Evolutionary conservation across 2,329 filamentous ascomycete genomes (phyloP), one percentile per base, ranked within the genome.

Genomic region (Scleromitrula shiraiana): DNA sequence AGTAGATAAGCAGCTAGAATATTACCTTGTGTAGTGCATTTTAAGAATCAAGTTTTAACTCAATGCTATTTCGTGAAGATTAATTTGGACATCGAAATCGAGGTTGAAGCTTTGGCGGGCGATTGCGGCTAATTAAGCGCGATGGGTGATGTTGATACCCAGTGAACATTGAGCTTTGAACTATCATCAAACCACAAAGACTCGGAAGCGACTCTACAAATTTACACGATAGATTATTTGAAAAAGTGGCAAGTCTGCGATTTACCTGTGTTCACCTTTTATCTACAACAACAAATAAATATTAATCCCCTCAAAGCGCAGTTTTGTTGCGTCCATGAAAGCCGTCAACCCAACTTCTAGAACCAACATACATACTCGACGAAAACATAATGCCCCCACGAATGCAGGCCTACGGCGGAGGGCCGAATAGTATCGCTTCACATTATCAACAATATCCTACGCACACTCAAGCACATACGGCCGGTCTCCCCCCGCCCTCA

Each of bases 401-500:
- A 53, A 61, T 62, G 56, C 62, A 60, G 53, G 60, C 60, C 54
- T 64, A 62, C 53, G 62, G 60, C 53, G 59, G 52, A 39, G 45
- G 37, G 8, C 60, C 58, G 37, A 64, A 62, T 62, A 63, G 49
- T 49, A 55, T 63, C 22, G 57, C 56, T 9, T 58, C 62, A 53
- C 69, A 67, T 56, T 69, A 72, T 55, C 67, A 71, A 56, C 67
- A 71, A 54, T 70, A 69, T 45, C 67, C 69, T 41, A 63, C 68
- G 24, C 70, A 74, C 50, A 58, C 70, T 42, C 71, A 72, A 59
- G 66, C 68, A 36, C 66, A 68, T 59, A 71, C 67, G 52, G 64
- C 67, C 41, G 68, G 68, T 43, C 68, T 78, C 3, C 74, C 73
- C 45, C 72, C 74, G 53, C 76, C 77, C 46, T 75, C 72, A 38